phyloP scores from a whole-genome alignment of 2,329 filamentous ascomycete species.

The Penicillium sp. region DNA sequence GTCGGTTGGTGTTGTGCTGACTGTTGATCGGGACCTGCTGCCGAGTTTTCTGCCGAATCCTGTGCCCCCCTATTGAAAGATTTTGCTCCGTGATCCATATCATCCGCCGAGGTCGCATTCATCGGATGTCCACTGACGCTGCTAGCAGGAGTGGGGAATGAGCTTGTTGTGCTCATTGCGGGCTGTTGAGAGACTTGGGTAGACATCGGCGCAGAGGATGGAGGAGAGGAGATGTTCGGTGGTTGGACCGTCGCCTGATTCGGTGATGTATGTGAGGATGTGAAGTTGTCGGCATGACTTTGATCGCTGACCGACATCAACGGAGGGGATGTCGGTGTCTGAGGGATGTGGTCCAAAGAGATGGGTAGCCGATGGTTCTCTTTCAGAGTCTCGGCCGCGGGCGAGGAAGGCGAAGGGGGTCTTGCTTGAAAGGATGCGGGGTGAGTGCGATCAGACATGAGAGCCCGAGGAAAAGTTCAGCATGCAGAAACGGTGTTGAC shows the following conservation, averaged over 20 bases:
- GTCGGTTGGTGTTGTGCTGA: constrained; percentile 33
- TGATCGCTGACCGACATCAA: constrained; percentile 52
- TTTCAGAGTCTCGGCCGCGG: constrained; percentile 41
- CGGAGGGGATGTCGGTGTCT: constrained; percentile 46
- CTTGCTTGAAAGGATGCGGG: constrained; percentile 37
- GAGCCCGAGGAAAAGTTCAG: constrained; percentile 17
- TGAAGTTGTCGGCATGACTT: constrained; percentile 49
- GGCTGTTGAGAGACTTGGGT: constrained; percentile 44
- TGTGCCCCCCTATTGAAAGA: constrained; percentile 25
- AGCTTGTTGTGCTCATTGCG: constrained; percentile 40
- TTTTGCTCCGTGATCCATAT: constrained; percentile 38
- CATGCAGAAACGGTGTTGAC: constrained; percentile 18
- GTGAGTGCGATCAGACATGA: constrained; percentile 42
- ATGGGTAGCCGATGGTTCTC: constrained; percentile 30
- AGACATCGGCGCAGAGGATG: constrained; percentile 45
- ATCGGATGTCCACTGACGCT: constrained; percentile 41
- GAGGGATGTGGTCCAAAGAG: constrained; percentile 36
- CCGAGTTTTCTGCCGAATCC: constrained; percentile 22
- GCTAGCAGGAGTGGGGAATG: constrained; percentile 48
- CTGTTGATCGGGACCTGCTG: constrained; percentile 19
- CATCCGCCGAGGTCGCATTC: constrained; percentile 34
- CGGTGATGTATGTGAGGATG: constrained; percentile 47
- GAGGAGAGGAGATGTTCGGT: constrained; percentile 42
- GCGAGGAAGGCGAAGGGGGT: constrained; percentile 46
- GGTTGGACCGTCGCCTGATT: constrained; percentile 45